Evolutionary conservation across 2,329 filamentous ascomycete species (phyloP), one percentile per base, ranked within the genome.

Genomic region (Metarhizium guizhouense): DNA sequence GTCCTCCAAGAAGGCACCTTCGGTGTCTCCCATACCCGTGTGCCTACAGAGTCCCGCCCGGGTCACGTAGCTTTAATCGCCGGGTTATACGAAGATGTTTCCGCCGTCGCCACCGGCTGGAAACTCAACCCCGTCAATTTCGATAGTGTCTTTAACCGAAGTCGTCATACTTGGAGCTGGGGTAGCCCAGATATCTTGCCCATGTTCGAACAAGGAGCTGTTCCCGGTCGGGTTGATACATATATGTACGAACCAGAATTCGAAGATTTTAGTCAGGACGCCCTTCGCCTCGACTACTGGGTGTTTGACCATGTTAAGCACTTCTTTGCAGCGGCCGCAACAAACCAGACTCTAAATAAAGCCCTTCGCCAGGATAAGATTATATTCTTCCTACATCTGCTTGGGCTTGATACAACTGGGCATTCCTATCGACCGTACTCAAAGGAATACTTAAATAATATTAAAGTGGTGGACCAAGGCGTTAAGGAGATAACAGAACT

Each of bases 51-150:
- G 72, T 99, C 94, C 18, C 84, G 94, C 20, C 94, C 94, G 0
- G 94, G 94, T 16, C 94, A 99, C 76, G 94, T 99, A 56, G 95
- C 94, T 40, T 81, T 99, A 54, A 99, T 99, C 65, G 94, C 94
- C 6, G 94, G 94, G 4, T 75, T 99, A 42, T 99, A 99, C 68
- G 94, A 99, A 72, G 94, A 99, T 76, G 94, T 99, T 1, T 97
- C 94, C 38, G 88, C 94, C 2, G 94, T 99, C 20, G 95, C 88
- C 34, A 99, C 95, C 1, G 94, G 94, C 16, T 99, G 94, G 94
- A 97, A 99, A 74, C 76, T 96, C 63, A 99, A 99, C 68, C 94
- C 94, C 0, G 94, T 99, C 66, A 88, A 97, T 68, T 99, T 99
- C 66, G 94, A 99, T 74, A 97, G 93, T 66, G 91, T 99, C 11